phyloP scores from a whole-genome alignment of 1,139 yeast genomes.

The Candida labiduridarum region DNA sequence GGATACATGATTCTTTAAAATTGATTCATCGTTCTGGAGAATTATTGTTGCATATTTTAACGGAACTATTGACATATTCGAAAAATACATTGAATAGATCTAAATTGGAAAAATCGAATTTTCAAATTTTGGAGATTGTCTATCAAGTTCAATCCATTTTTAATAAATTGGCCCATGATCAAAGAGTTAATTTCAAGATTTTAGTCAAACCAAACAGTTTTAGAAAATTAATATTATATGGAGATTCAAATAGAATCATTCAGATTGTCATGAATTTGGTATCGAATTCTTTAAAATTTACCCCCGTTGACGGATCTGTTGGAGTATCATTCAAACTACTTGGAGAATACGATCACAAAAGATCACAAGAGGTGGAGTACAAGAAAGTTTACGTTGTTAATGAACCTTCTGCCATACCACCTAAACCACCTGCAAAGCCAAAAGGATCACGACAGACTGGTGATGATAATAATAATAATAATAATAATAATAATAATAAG shows the following conservation, averaged over 20 bases:
- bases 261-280: slow-evolving; percentile 76
- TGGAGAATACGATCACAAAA: slow-evolving; percentile 67
- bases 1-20: slow-evolving; percentile 67
- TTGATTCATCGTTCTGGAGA: slow-evolving; percentile 89
- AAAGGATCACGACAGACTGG: not conserved
- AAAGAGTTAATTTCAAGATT: slow-evolving; percentile 65
- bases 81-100: slow-evolving; percentile 87
- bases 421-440: slow-evolving; percentile 1
- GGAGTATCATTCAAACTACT: slow-evolving; percentile 64
- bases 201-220: slow-evolving; percentile 60
- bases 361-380: slow-evolving; percentile 34
- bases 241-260: slow-evolving; percentile 84
- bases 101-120: slow-evolving; percentile 79
- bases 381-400: slow-evolving; percentile 31
- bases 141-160: slow-evolving; percentile 87
- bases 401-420: slow-evolving; percentile 5
- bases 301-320: slow-evolving; percentile 84
- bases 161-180: slow-evolving; percentile 79
- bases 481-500: not conserved
- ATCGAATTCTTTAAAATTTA: slow-evolving; percentile 64
- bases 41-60: slow-evolving; percentile 78
- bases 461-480: not conserved
- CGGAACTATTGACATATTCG: slow-evolving; percentile 86
- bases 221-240: slow-evolving; percentile 67
- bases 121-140: slow-evolving; percentile 73